phyloP scores from a whole-genome alignment of 306 rosid genomes.

The Prosopis cineraria region DNA sequence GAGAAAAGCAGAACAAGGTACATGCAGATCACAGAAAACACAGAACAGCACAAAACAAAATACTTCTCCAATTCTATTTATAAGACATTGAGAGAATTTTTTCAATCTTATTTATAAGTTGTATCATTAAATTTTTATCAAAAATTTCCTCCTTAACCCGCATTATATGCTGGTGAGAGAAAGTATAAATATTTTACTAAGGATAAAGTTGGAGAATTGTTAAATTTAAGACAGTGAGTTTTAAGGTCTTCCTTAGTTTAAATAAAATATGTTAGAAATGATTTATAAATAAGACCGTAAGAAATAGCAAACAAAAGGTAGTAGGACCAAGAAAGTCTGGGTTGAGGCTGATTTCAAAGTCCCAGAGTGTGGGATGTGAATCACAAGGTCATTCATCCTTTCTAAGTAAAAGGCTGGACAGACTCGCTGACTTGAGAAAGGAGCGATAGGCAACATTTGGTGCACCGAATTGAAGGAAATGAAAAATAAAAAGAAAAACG shows the following conservation, averaged over 20 bases:
- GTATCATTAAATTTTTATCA: no score
- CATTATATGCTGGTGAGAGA: no score
- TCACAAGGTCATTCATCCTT: neutral
- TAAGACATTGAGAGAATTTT: no score
- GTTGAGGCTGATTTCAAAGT: neutral
- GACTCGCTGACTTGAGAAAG: neutral
- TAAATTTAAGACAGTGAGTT: no score
- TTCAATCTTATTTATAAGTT: no score
- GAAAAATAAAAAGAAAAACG: neutral
- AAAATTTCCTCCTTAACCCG: no score
- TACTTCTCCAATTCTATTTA: no score
- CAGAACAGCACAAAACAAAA: neutral
- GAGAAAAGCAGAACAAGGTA: slow-evolving; percentile 7
- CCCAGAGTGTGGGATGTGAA: neutral
- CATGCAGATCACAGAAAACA: neutral
- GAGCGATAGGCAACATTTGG: neutral
- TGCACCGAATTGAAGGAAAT: neutral
- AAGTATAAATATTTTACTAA: no score
- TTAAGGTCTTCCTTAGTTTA: no score
- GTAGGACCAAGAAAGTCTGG: neutral
- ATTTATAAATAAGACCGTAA: no score
- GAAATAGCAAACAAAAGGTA: neutral
- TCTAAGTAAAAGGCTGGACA: neutral
- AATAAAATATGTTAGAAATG: no score
- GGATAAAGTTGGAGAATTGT: no score